These are phyloP conservation scores for Besnoitia besnoiti DNA, from an alignment of 169 alveolate genomes.

Conservation along the genomic window DNA sequence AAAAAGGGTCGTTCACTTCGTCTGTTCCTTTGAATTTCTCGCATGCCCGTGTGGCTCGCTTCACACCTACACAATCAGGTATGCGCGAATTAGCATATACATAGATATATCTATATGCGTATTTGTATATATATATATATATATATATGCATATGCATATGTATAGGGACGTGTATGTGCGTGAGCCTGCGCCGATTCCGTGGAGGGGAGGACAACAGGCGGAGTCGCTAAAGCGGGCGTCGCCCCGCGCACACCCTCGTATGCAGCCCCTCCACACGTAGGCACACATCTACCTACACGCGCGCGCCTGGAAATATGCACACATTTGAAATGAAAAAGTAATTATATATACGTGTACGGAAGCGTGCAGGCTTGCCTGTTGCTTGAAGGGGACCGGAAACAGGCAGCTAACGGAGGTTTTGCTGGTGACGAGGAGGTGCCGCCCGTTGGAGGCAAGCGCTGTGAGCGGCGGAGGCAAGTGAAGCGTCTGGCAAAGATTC, in stretches of 20 bases:
- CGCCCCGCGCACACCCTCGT: too few species aligned
- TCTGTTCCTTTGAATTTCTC: background rate
- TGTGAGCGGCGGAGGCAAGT: background rate
- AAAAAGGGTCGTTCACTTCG: too few species aligned
- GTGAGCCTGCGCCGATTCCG: too few species aligned
- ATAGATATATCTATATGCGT: background rate
- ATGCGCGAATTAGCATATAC: background rate
- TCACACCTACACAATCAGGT: background rate
- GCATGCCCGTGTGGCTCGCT: too few species aligned
- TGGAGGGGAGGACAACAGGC: too few species aligned
- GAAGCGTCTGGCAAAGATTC: slow-evolving; percentile 36
- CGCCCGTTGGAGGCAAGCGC: background rate
- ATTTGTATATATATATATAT: background rate
- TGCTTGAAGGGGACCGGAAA: slow-evolving; percentile 27
- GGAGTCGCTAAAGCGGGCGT: too few species aligned
- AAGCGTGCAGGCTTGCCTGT: background rate
- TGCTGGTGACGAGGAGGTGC: background rate
- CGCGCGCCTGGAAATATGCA: background rate
- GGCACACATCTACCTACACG: background rate
- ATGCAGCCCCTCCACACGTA: too few species aligned
- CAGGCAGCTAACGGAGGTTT: background rate
- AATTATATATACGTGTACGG: background rate
- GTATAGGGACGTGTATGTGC: background rate
- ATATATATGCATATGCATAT: background rate
- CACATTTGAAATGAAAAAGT: too few species aligned